Conservation (phyloP, 371 early-diverging fungal species). For the Dichotomocladium elegans region DNA sequence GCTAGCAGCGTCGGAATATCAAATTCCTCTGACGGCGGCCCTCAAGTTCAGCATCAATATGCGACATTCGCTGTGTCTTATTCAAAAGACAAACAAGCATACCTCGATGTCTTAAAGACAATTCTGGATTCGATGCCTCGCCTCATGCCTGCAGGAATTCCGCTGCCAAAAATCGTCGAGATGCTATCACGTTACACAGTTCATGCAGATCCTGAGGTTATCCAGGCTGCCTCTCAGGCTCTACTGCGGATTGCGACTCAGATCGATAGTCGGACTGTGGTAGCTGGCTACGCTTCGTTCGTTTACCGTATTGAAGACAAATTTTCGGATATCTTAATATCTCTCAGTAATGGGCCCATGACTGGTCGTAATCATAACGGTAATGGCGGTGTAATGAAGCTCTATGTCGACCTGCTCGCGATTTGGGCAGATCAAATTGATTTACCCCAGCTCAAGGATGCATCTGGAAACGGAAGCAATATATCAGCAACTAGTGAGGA, state of each 20-base stretch:
- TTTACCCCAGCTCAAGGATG: slow-evolving; percentile 12
- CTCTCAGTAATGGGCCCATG: slow-evolving; percentile 33
- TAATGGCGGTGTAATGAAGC: slow-evolving; percentile 30
- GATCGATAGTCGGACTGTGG: slow-evolving; percentile 58
- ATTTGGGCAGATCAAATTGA: slow-evolving; percentile 42
- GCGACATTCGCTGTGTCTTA: slow-evolving; percentile 56
- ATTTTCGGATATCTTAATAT: slow-evolving; percentile 48
- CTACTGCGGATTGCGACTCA: slow-evolving; percentile 66
- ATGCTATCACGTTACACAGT: slow-evolving; percentile 74
- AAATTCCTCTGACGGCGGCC: slow-evolving; percentile 21
- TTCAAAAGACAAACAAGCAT: slow-evolving; percentile 63
- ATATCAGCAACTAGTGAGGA: slow-evolving; percentile 3
- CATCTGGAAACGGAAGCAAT: background rate
- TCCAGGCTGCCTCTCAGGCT: slow-evolving; percentile 62
- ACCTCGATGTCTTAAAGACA: slow-evolving; percentile 62
- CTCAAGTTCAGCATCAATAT: slow-evolving; percentile 59
- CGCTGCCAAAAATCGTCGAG: slow-evolving; percentile 65
- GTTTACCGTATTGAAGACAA: slow-evolving; percentile 62
- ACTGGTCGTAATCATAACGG: slow-evolving; percentile 11
- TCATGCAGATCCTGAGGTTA: slow-evolving; percentile 81
- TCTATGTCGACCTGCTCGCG: slow-evolving; percentile 36
- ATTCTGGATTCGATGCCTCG: slow-evolving; percentile 75
- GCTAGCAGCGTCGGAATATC: slow-evolving; percentile 23
- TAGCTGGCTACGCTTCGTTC: slow-evolving; percentile 53
- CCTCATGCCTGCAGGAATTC: slow-evolving; percentile 64